Percentiles rank a stretch among this genome's conserved stretches.
Evolutionary conservation across 2,329 filamentous ascomycete species (phyloP).

Genomic region (Paracorniculantispora psalliotae): DNA sequence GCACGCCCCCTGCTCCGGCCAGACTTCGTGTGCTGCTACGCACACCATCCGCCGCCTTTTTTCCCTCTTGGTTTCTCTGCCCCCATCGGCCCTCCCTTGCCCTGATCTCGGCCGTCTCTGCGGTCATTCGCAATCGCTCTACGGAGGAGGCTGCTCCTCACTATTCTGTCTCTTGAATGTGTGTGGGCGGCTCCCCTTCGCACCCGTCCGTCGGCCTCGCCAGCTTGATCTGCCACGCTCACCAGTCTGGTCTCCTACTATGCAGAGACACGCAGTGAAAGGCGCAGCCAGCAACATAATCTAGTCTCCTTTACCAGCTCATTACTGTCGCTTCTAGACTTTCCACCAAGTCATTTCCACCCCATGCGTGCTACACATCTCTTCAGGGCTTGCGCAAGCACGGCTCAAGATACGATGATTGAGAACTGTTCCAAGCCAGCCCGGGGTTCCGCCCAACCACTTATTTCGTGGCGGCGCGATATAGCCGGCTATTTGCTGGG

Average conservation of each 20-base stretch:
- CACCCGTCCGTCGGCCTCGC: neutral
- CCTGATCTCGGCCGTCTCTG: neutral
- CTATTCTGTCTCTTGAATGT: neutral
- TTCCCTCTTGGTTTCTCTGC: neutral
- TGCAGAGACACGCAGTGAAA: neutral
- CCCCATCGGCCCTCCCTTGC: neutral
- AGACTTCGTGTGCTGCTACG: neutral
- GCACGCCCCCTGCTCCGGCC: neutral
- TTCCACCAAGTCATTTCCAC: constrained; percentile 4
- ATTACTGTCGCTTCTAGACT: neutral
- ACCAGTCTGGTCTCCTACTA: neutral
- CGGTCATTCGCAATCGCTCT: neutral
- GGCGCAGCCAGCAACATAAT: neutral
- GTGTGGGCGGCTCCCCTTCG: neutral
- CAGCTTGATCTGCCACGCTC: neutral
- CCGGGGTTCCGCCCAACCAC: neutral
- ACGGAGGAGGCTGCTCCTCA: neutral
- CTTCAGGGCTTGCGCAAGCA: neutral
- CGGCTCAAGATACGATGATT: neutral
- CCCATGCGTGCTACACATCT: neutral
- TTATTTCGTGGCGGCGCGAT: neutral
- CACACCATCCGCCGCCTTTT: neutral
- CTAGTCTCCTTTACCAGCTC: neutral
- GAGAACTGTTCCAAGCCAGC: neutral
- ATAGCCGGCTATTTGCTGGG: neutral